These are phyloP conservation scores for Eutrema heterophyllum DNA, from an alignment of 345 rosid species.

Conservation along the genomic window DNA sequence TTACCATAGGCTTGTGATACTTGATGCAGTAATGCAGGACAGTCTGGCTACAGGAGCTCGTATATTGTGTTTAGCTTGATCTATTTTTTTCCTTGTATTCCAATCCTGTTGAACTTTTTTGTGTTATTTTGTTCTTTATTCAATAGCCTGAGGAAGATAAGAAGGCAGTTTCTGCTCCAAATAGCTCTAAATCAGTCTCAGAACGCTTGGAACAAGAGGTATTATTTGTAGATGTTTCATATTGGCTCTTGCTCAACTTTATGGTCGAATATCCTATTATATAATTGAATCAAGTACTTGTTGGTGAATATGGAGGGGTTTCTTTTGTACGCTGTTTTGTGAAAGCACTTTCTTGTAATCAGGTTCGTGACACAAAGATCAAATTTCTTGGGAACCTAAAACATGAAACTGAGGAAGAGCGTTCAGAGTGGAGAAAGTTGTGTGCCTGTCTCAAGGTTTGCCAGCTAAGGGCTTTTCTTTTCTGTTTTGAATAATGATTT, in stretches of 20 bases:
- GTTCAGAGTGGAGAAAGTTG: conserved; percentile 72
- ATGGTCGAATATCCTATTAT: not conserved
- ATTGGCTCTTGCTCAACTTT: not conserved
- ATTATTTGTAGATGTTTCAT: conserved; percentile 13
- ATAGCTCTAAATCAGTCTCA: conserved; percentile 49
- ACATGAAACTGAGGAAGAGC: conserved; percentile 72
- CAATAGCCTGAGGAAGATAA: conserved; percentile 73
- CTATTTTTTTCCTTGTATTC: not conserved
- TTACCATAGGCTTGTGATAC: not conserved
- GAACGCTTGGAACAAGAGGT: conserved; percentile 92
- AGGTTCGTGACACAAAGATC: conserved; percentile 88
- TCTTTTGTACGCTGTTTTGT: conserved; percentile 12
- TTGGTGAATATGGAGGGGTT: not conserved
- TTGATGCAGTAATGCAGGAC: conserved; percentile 6
- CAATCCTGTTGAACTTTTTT: not conserved
- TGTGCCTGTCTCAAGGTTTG: conserved; percentile 64
- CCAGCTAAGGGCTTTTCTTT: conserved; percentile 3
- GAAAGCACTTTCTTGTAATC: conserved; percentile 24
- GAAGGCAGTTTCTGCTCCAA: conserved; percentile 53
- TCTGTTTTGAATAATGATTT: not conserved
- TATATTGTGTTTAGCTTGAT: conserved; percentile 1
- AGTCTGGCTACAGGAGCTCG: conserved; percentile 8
- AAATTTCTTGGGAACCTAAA: conserved; percentile 68
- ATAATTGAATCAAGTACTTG: not conserved
- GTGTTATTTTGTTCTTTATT: conserved; percentile 3